These are phyloP conservation scores for Collybiopsis luxurians DNA, from an alignment of 768 basidiomycete species.

Conservation along the genomic window DNA sequence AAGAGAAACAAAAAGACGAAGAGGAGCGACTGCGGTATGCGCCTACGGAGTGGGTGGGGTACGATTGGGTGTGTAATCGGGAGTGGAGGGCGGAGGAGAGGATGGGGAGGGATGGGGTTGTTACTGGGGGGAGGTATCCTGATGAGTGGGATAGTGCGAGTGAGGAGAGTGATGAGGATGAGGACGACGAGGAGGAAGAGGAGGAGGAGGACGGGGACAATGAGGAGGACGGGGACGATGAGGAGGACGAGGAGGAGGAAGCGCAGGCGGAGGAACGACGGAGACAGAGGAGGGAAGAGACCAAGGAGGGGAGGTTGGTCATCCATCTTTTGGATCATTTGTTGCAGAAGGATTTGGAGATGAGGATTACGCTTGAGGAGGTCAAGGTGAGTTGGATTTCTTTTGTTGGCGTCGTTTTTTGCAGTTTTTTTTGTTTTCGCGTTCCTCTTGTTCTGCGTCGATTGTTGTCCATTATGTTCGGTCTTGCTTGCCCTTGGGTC, in stretches of 20 bases:
- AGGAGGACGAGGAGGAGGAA: neutral
- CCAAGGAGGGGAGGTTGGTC: slow-evolving; percentile 54
- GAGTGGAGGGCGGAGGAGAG: slow-evolving; percentile 65
- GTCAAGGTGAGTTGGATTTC: slow-evolving; percentile 64
- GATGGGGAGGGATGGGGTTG: slow-evolving; percentile 72
- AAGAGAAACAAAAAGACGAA: neutral
- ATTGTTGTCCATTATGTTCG: slow-evolving; percentile 10
- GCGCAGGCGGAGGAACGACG: neutral
- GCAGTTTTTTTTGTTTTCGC: slow-evolving; percentile 9
- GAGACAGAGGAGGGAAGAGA: neutral
- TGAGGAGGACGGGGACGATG: no score
- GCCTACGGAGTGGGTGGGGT: slow-evolving; percentile 70
- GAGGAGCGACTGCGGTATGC: slow-evolving; percentile 12
- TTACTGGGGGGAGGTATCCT: slow-evolving; percentile 61
- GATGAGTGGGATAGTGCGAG: slow-evolving; percentile 16
- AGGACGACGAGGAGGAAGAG: slow-evolving; percentile 25
- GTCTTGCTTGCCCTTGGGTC: no score
- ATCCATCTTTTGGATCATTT: slow-evolving; percentile 71
- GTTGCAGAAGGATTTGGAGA: slow-evolving; percentile 74
- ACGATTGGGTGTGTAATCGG: slow-evolving; percentile 72
- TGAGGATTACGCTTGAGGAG: slow-evolving; percentile 74
- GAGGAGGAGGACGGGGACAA: neutral
- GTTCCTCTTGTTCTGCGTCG: slow-evolving; percentile 7
- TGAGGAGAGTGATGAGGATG: slow-evolving; percentile 22
- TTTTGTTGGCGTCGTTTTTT: slow-evolving; percentile 18